These are phyloP conservation scores for Diaporthe humulicola DNA, from an alignment of 2,329 filamentous ascomycete species.

Conservation along the genomic window DNA sequence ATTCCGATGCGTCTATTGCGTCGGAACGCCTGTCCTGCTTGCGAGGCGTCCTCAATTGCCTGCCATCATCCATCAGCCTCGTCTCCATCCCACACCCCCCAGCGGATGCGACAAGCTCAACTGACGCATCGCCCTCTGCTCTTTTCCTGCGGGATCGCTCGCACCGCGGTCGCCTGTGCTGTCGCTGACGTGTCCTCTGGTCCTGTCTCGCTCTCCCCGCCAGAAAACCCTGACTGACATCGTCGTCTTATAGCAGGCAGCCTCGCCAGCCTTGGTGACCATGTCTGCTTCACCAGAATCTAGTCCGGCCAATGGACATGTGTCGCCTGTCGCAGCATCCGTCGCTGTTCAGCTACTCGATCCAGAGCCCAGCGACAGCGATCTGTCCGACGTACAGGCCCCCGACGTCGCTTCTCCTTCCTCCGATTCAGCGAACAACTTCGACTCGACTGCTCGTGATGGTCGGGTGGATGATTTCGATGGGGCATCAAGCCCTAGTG, in stretches of 20 bases:
- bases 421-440: conserved; percentile 43
- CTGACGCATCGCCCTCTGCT: conserved; percentile 45
- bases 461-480: conserved; percentile 53
- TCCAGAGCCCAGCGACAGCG: conserved; percentile 76
- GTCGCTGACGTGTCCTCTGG: conserved; percentile 46
- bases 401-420: conserved; percentile 54
- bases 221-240: conserved; percentile 59
- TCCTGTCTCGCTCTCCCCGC: conserved; percentile 47
- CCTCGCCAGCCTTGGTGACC: conserved; percentile 71
- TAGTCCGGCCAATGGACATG: conserved; percentile 76
- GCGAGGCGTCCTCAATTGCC: conserved; percentile 58
- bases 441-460: conserved; percentile 54
- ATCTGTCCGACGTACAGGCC: conserved; percentile 78
- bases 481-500: conserved; percentile 62
- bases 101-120: conserved; percentile 59
- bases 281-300: conserved; percentile 74
- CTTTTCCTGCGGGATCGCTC: conserved; percentile 45
- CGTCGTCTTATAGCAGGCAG: conserved; percentile 69
- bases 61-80: conserved; percentile 60
- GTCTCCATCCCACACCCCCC: conserved; percentile 58
- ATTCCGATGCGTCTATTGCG: conserved; percentile 47
- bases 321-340: conserved; percentile 66
- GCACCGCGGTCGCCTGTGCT: conserved; percentile 51
- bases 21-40: conserved; percentile 42
- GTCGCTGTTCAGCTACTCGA: conserved; percentile 54